Evolutionary conservation across 208 protist genomes (phyloP).

Genomic region (Wallacemonas sp.): DNA sequence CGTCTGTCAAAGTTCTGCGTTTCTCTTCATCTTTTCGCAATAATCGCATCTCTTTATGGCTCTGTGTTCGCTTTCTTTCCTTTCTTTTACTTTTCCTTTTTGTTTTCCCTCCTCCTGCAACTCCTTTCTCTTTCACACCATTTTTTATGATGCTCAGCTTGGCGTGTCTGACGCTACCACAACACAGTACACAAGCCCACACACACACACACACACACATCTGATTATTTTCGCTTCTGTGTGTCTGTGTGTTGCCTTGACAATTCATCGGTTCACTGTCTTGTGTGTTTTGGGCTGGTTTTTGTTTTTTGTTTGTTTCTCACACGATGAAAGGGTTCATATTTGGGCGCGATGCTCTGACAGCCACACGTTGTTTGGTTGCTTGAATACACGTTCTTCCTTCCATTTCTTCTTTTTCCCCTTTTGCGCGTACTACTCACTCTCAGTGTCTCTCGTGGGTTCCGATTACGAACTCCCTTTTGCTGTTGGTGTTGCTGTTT

Average conservation of each 20-base stretch:
- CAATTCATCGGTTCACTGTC: constrained; percentile 2
- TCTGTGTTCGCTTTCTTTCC: background rate
- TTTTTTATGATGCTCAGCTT: no score
- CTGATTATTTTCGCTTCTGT: constrained; percentile 6
- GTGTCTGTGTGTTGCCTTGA: background rate
- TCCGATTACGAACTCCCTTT: background rate
- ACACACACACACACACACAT: no score
- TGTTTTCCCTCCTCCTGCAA: constrained; percentile 3
- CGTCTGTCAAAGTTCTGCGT: background rate
- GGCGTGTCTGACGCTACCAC: no score
- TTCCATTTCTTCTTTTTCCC: background rate
- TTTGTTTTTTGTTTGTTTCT: constrained; percentile 15
- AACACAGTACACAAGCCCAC: no score
- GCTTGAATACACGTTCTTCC: background rate
- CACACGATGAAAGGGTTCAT: background rate
- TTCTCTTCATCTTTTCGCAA: constrained; percentile 4
- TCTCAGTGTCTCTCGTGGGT: background rate
- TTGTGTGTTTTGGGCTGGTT: constrained; percentile 2
- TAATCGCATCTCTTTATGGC: background rate
- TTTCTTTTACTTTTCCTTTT: constrained; percentile 15
- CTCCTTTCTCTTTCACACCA: no score
- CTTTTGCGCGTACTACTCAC: background rate
- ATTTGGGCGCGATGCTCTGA: background rate
- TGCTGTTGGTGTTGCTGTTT: constrained; percentile 11
- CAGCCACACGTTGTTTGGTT: background rate